These are phyloP conservation scores for Inga leiocalycina DNA, from an alignment of 306 rosid species.

Conservation along the genomic window DNA sequence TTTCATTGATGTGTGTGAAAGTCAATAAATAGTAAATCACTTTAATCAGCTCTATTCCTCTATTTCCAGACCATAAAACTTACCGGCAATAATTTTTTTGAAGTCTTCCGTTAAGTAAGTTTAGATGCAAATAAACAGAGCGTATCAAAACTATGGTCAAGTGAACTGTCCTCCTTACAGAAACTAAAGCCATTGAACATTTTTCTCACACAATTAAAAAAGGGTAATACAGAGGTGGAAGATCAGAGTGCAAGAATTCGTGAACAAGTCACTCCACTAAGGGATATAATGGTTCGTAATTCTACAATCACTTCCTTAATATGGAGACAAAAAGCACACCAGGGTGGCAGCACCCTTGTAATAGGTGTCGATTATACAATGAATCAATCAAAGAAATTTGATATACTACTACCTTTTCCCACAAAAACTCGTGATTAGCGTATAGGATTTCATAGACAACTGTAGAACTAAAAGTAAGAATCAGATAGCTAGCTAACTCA, in stretches of 20 bases:
- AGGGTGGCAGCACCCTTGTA: slow-evolving; percentile 42
- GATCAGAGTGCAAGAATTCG: not conserved
- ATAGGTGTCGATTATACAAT: slow-evolving; percentile 49
- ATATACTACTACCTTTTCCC: slow-evolving; percentile 34
- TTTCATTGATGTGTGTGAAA: not conserved
- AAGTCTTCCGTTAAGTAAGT: not conserved
- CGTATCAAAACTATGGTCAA: not conserved
- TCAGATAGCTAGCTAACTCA: slow-evolving; percentile 30
- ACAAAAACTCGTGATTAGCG: slow-evolving; percentile 37
- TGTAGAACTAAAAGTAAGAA: slow-evolving; percentile 39
- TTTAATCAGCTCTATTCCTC: not conserved
- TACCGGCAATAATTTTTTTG: not conserved
- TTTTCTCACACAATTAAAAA: not conserved
- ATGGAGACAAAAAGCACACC: slow-evolving; percentile 27
- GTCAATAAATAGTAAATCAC: not conserved
- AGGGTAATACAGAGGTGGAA: not conserved
- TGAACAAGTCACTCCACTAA: not conserved
- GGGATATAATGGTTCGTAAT: slow-evolving; percentile 23
- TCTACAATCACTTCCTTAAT: slow-evolving; percentile 37
- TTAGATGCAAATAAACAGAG: not conserved
- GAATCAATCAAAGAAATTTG: slow-evolving; percentile 48
- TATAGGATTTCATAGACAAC: slow-evolving; percentile 44
- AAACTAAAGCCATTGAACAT: not conserved
- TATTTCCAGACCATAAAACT: not conserved
- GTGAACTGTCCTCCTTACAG: not conserved